Percentiles rank a stretch among this genome's conserved stretches.
These are phyloP conservation scores for Saccharomycopsis babjevae DNA, from an alignment of 805 yeast genomes.

Conservation along the genomic window DNA sequence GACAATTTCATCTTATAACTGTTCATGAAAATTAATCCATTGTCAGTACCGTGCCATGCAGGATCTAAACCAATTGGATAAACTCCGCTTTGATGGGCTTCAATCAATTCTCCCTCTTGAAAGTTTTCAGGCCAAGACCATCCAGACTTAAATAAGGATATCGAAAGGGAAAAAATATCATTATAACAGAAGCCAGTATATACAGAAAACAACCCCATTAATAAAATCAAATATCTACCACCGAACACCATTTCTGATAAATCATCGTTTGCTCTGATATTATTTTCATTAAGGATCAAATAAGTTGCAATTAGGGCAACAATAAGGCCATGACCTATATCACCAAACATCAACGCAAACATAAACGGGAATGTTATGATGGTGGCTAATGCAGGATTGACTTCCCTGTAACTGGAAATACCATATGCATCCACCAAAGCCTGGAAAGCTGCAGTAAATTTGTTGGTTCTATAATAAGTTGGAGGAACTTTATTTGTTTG, in stretches of 20 bases:
- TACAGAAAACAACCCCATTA: slow-evolving; percentile 94
- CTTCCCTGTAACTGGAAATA: slow-evolving; percentile 84
- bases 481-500: slow-evolving; percentile 85
- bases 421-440: slow-evolving; percentile 93
- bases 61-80: slow-evolving; percentile 85
- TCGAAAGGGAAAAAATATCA: slow-evolving; percentile 84
- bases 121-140: slow-evolving; percentile 87
- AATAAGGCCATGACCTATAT: slow-evolving; percentile 89
- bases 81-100: slow-evolving; percentile 50
- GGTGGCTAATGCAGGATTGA: slow-evolving; percentile 93
- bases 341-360: slow-evolving; percentile 99
- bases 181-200: slow-evolving; percentile 92
- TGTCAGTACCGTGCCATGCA: slow-evolving; percentile 97
- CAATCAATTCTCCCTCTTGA: slow-evolving; percentile 57
- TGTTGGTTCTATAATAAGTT: slow-evolving; percentile 88
- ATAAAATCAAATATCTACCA: slow-evolving; percentile 81
- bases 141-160: slow-evolving; percentile 80
- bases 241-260: slow-evolving; percentile 92
- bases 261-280: slow-evolving; percentile 63
- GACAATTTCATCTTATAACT: slow-evolving; percentile 97
- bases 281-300: slow-evolving; percentile 65
- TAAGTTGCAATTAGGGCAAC: slow-evolving; percentile 62
- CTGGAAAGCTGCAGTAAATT: slow-evolving; percentile 90
- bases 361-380: slow-evolving; percentile 93
- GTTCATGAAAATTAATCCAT: slow-evolving; percentile 79